A percentile compares a stretch with the other conserved stretches of the same genome.
Evolutionary conservation across 2,329 filamentous ascomycete genomes (phyloP).

Genomic region (Arthroderma uncinatum): DNA sequence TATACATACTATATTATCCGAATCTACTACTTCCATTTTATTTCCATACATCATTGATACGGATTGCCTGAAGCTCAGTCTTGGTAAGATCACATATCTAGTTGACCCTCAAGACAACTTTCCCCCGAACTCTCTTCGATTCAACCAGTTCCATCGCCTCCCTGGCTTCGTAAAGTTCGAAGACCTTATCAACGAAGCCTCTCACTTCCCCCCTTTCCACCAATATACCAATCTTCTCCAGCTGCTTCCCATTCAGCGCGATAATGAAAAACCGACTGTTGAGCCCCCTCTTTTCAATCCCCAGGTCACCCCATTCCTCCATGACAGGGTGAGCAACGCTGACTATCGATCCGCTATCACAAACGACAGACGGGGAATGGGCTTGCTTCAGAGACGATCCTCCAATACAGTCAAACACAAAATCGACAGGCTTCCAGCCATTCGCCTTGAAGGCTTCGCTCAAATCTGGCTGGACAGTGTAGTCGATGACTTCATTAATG

Average conservation of each 20-base stretch:
- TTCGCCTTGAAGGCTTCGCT: conserved; percentile 22
- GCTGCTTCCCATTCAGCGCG: conserved; percentile 25
- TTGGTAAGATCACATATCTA: background rate
- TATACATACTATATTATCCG: too few species aligned
- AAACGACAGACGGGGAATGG: conserved; percentile 25
- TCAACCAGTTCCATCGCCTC: conserved; percentile 26
- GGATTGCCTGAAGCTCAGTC: too few species aligned
- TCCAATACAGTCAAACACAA: conserved; percentile 33
- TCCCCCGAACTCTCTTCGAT: conserved; percentile 21
- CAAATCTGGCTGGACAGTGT: conserved; percentile 20
- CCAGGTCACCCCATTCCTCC: conserved; percentile 10
- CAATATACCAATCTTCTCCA: conserved; percentile 27
- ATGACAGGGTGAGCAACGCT: conserved; percentile 24
- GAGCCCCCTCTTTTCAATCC: conserved; percentile 7
- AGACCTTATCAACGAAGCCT: conserved; percentile 25
- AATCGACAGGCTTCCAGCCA: conserved; percentile 28
- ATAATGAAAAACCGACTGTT: conserved; percentile 29
- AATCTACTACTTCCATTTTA: too few species aligned
- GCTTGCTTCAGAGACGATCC: conserved; percentile 25
- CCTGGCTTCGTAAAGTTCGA: conserved; percentile 27
- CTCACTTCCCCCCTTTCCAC: conserved; percentile 27
- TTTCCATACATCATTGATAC: too few species aligned
- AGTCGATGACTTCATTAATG: conserved; percentile 27
- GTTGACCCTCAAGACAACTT: conserved; percentile 27
- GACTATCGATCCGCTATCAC: conserved; percentile 26